Evolutionary conservation across 2,329 filamentous ascomycete genomes (phyloP), one percentile per base, ranked within the genome.

Genomic region (Phaeophleospora eucalypticola): DNA sequence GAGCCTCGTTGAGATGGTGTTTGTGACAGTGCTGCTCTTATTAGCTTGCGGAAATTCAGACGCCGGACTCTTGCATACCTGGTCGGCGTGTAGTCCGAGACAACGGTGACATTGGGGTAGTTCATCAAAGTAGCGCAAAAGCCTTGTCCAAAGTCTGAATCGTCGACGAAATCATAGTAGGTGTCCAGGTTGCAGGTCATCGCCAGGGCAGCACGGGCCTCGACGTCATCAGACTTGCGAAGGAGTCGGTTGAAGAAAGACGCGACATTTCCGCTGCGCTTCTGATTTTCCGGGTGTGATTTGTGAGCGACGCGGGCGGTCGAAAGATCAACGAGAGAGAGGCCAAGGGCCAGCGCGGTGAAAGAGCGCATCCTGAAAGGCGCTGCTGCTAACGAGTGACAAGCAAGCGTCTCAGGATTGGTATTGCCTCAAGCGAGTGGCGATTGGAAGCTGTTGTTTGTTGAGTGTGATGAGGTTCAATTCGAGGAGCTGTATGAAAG

Each of bases 261-360:
- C 10, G 63, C 20, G n/a, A 44, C 45, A 35, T 46, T 51, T 24
- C 24, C 37, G 35, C 4, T 42, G 35, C 44, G 41, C 19, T 61
- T 41, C 19, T 59, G 53, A 32, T 51, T 37, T 35, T 54, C 49
- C 12, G 41, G 33, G 12, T 16, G 18, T 8, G 49, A 37, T 19
- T 44, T 39, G 39, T 46, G 45, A 34, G 59, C 46, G 17, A 59
- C 59, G 27, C 61, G 59, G 37, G 61, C 62, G 21, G 47, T 41
- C 19, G 57, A 53, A 12, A 49, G 43, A 18, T 52, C 34, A 54
- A 58, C 39, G 46, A 64, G 54, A 20, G 56, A 46, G 40, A 62
- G 60, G 53, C 59, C 60, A 45, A 59, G 52, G 50, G 59, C 59
- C 56, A 53, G 41, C 34, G 54, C 53, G 41, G 49, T 45, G 46